These are phyloP conservation scores for Xylaria intraflava DNA, from an alignment of 495 filamentous ascomycete species.

Conservation along the genomic window DNA sequence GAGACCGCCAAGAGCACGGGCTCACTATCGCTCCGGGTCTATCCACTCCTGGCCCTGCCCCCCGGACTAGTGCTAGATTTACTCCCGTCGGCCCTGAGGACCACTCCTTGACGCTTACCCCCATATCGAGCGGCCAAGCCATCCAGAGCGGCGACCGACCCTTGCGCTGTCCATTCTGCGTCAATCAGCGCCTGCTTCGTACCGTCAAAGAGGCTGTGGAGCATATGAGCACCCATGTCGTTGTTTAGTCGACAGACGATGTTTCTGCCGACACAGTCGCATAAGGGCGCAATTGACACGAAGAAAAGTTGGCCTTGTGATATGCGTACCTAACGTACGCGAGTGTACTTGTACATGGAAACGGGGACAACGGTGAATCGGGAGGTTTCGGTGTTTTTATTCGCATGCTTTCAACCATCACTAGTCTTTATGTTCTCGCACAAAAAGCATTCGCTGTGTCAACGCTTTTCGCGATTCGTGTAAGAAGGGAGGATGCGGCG, in stretches of 20 bases:
- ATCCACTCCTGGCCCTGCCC: slow-evolving; percentile 18
- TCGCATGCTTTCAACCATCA: not conserved
- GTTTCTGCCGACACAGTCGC: not conserved
- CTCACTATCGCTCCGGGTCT: slow-evolving; percentile 27
- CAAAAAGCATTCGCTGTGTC: not conserved
- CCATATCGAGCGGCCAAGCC: slow-evolving; percentile 39
- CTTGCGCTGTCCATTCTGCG: slow-evolving; percentile 50
- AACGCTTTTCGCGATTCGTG: not conserved
- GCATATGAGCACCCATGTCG: slow-evolving; percentile 53
- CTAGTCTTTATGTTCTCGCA: not conserved
- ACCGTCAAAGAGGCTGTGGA: slow-evolving; percentile 53
- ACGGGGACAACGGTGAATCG: not conserved
- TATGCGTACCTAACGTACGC: not conserved
- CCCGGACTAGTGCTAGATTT: slow-evolving; percentile 14
- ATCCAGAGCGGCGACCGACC: slow-evolving; percentile 40
- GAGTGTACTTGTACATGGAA: not conserved
- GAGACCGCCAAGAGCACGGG: slow-evolving; percentile 38
- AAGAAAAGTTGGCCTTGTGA: not conserved
- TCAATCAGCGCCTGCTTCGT: slow-evolving; percentile 51
- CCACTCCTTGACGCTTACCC: slow-evolving; percentile 37
- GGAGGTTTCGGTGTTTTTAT: not conserved
- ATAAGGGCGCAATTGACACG: not conserved
- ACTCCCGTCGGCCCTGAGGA: slow-evolving; percentile 29
- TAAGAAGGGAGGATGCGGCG: not conserved
- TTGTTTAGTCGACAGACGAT: slow-evolving; percentile 29